Evolutionary conservation across 2,329 filamentous ascomycete species (phyloP).

Genomic region (Cytospora piceae): DNA sequence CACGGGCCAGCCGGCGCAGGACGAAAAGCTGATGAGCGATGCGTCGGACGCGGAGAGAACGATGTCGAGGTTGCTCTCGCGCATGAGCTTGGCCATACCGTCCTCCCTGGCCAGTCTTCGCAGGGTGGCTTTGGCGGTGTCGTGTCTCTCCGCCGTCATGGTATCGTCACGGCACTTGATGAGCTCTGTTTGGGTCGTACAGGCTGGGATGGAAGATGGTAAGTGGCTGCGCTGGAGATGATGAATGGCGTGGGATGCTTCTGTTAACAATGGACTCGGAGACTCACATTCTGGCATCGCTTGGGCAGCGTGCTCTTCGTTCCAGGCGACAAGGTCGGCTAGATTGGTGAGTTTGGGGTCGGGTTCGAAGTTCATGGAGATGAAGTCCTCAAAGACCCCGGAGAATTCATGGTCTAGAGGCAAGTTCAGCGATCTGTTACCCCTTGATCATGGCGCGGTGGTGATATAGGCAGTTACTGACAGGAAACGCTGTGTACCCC

Average conservation of each 20-base stretch:
- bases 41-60: conserved; percentile 34
- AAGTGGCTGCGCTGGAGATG: not conserved
- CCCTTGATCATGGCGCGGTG: not conserved
- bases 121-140: conserved; percentile 20
- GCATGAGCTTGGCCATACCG: conserved; percentile 28
- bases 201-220: conserved; percentile 9
- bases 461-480: conserved; percentile 6
- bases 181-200: conserved; percentile 28
- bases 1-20: conserved; percentile 35
- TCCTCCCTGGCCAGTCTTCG: conserved; percentile 24
- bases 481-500: conserved; percentile 31
- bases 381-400: conserved; percentile 23
- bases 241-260: not conserved
- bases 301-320: conserved; percentile 31
- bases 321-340: conserved; percentile 34
- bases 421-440: not conserved
- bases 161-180: conserved; percentile 27
- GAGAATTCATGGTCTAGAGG: conserved; percentile 29
- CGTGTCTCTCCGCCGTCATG: conserved; percentile 27
- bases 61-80: conserved; percentile 31
- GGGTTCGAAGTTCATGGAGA: conserved; percentile 27
- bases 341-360: conserved; percentile 29
- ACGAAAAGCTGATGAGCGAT: conserved; percentile 29
- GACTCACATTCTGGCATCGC: conserved; percentile 33
- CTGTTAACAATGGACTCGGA: not conserved